Conservation (phyloP, 257 asterid species). For the Verbascum thapsus region DNA sequence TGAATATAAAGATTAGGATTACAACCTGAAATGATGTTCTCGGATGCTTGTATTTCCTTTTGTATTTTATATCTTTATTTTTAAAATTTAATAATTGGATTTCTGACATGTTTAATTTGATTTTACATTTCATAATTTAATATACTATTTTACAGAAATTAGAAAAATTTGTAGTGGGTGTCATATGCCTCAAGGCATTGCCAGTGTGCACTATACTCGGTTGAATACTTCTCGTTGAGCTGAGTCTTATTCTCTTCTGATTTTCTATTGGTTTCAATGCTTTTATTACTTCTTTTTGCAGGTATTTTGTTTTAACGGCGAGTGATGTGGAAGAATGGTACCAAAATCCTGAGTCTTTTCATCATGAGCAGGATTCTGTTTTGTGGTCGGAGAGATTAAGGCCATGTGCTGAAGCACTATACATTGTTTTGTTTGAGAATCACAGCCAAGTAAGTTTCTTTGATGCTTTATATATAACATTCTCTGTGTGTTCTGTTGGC, state of each 20-base stretch:
- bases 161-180: constrained; percentile 14
- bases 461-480: constrained; percentile 23
- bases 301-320: constrained; percentile 89
- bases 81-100: not conserved
- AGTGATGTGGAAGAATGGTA: constrained; percentile 93
- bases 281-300: constrained; percentile 45
- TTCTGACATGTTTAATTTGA: not conserved
- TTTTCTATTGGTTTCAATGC: constrained; percentile 30
- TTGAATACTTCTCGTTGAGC: not conserved
- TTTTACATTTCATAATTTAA: constrained; percentile 8
- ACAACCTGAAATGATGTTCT: constrained; percentile 8
- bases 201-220: not conserved
- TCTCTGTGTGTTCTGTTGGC: constrained; percentile 13
- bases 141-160: not conserved
- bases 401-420: constrained; percentile 96
- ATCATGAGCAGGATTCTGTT: constrained; percentile 94
- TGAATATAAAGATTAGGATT: not conserved
- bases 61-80: not conserved
- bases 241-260: not conserved
- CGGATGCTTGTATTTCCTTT: constrained; percentile 16
- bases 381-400: constrained; percentile 94
- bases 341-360: constrained; percentile 83
- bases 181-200: constrained; percentile 12
- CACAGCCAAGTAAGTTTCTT: constrained; percentile 72
- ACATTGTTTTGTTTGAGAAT: constrained; percentile 91